Evolutionary conservation across 345 rosid species (phyloP).

Genomic region (Syzygium aromaticum): DNA sequence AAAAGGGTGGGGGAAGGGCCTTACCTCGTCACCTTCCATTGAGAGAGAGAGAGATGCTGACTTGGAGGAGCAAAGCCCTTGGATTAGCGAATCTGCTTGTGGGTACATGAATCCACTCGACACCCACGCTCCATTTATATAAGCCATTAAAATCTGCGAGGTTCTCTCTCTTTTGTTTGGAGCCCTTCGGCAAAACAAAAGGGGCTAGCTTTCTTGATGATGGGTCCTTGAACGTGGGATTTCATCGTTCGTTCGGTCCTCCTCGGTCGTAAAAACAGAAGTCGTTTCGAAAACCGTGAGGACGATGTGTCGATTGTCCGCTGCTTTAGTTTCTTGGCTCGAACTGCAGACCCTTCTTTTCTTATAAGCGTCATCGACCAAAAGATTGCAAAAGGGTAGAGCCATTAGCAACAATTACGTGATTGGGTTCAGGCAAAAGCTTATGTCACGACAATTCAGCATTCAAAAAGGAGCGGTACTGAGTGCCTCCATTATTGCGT

Average conservation of each 20-base stretch:
- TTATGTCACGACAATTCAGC: not conserved
- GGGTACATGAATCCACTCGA: constrained; percentile 33
- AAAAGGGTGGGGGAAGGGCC: not conserved
- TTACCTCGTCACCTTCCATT: not conserved
- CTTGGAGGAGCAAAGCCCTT: constrained; percentile 14
- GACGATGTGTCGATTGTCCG: not conserved
- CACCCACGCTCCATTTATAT: constrained; percentile 7
- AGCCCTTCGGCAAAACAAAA: not conserved
- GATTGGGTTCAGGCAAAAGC: not conserved
- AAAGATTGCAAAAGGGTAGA: not conserved
- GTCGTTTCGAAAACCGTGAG: not conserved
- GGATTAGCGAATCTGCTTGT: constrained; percentile 4
- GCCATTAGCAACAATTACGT: no score
- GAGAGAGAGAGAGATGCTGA: not conserved
- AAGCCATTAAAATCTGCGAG: not conserved
- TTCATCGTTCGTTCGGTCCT: not conserved
- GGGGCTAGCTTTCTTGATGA: not conserved
- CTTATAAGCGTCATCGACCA: not conserved
- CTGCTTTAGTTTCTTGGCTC: not conserved
- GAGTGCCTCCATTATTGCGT: not conserved
- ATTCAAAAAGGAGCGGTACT: not conserved
- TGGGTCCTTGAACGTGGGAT: not conserved
- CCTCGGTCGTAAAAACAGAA: not conserved
- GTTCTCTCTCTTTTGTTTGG: not conserved
- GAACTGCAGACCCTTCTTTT: not conserved